phyloP scores from a whole-genome alignment of 2,329 filamentous ascomycete genomes.

The Xylaria sp. region DNA sequence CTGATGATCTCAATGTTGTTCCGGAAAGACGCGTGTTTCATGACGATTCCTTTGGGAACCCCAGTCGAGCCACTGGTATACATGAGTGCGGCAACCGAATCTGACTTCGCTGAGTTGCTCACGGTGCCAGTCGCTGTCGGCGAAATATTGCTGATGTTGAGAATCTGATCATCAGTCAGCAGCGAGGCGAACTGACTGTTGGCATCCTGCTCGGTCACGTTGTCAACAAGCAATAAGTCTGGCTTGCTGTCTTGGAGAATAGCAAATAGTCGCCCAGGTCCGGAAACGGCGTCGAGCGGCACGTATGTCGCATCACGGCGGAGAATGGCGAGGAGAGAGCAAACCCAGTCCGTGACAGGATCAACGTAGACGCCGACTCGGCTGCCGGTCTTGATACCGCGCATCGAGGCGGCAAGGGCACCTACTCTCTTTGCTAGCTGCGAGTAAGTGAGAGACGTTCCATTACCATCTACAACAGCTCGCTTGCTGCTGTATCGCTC shows the following conservation, averaged over 20 bases:
- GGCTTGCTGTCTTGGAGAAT: slow-evolving; percentile 17
- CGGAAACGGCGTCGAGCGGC: slow-evolving; percentile 53
- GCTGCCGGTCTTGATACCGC: slow-evolving; percentile 33
- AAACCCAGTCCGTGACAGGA: slow-evolving; percentile 51
- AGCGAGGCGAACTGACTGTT: slow-evolving; percentile 5
- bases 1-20: slow-evolving; percentile 44
- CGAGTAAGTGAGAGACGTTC: slow-evolving; percentile 8
- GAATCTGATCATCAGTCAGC: slow-evolving; percentile 9
- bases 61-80: slow-evolving; percentile 43
- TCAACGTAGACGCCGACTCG: slow-evolving; percentile 56
- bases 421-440: slow-evolving; percentile 50
- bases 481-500: neutral
- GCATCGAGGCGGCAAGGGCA: slow-evolving; percentile 31
- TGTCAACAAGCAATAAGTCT: slow-evolving; percentile 9
- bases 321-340: slow-evolving; percentile 56
- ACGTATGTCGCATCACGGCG: slow-evolving; percentile 54
- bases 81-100: slow-evolving; percentile 30
- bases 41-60: slow-evolving; percentile 52
- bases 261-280: neutral
- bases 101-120: slow-evolving; percentile 18
- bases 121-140: slow-evolving; percentile 33
- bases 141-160: slow-evolving; percentile 5
- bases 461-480: neutral
- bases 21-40: slow-evolving; percentile 45
- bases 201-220: slow-evolving; percentile 6